Evolutionary conservation across 2,329 filamentous ascomycete genomes (phyloP).

Genomic region (Arthrobotrys entomopaga): DNA sequence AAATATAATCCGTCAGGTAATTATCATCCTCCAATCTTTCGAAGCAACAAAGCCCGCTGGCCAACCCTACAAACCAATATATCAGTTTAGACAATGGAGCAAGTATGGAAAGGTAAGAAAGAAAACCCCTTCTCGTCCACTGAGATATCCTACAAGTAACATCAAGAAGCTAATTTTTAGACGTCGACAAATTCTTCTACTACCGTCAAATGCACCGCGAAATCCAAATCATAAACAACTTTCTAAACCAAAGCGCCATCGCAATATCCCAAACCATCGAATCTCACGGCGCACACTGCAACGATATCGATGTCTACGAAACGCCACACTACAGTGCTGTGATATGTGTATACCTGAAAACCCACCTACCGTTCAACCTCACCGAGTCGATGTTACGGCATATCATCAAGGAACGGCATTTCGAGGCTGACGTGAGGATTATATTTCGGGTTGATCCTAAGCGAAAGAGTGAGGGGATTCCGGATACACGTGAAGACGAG

Average conservation of each 20-base stretch:
- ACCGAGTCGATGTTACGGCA: not conserved
- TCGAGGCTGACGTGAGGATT: not conserved
- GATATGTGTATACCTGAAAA: slow-evolving; percentile 7
- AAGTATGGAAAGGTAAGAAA: no score
- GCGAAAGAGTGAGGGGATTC: not conserved
- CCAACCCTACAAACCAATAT: no score
- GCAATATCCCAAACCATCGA: slow-evolving; percentile 4
- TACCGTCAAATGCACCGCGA: slow-evolving; percentile 2
- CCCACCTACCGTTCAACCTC: not conserved
- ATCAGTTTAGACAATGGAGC: no score
- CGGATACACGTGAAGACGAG: not conserved
- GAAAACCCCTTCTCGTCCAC: no score
- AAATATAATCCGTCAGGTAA: no score
- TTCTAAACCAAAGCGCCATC: not conserved
- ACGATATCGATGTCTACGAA: slow-evolving; percentile 12
- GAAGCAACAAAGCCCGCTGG: no score
- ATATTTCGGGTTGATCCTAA: slow-evolving; percentile 11
- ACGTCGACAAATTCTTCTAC: slow-evolving; percentile 13
- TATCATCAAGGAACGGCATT: slow-evolving; percentile 1
- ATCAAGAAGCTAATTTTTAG: not conserved
- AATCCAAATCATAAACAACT: not conserved
- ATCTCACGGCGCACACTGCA: not conserved
- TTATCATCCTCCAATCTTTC: no score
- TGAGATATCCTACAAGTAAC: no score
- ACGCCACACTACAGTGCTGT: not conserved